Evolutionary conservation across 768 basidiomycete species (phyloP), one percentile per base, ranked within the genome.

Genomic region (Mycena rebaudengoi): DNA sequence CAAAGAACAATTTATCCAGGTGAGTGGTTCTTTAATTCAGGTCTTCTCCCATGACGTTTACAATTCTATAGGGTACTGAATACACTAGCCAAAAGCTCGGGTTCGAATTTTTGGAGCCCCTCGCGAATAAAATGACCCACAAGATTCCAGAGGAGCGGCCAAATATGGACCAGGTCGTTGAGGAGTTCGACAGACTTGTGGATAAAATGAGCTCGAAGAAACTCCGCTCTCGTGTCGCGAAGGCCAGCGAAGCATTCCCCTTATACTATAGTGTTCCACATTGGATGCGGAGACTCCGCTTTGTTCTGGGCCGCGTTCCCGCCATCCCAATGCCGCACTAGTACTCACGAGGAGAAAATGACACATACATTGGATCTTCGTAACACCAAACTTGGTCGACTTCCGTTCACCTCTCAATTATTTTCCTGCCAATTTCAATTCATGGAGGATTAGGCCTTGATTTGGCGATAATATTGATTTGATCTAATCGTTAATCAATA

Each of bases 81-180:
- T 37, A 13, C 10, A 20, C 10, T 44, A 35, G n/a, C 43, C 60
- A 21, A n/a, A 39, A 20, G 44, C 39, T 26, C 18, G 69, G 71
- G n/a, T 66, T 73, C 32, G 62, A 69, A 3, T 71, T 72, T 35
- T 62, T 73, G 64, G 48, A 59, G 23, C 41, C 59, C 13, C 60
- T 73, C 0, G 55, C 65, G 8, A 49, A 39, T 1, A 69, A 70
- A 28, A 73, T 73, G 71, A 53, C 57, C 3, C 46, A 70, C 12
- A 43, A 60, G 7, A 75, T 80, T 45, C 79, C 78, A 0, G 21
- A 58, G 0, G 71, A 74, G 50, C 72, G 80, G 23, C 80, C 80
- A 0, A 76, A 64, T 0, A 79, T 79, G 61, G 73, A 80, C 16
- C 69, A 76, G 26, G 76, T 76, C 5, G 73, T 79, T 0, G 10